Conservation (phyloP, 2,329 filamentous ascomycete species). For the Myotisia sp. region DNA sequence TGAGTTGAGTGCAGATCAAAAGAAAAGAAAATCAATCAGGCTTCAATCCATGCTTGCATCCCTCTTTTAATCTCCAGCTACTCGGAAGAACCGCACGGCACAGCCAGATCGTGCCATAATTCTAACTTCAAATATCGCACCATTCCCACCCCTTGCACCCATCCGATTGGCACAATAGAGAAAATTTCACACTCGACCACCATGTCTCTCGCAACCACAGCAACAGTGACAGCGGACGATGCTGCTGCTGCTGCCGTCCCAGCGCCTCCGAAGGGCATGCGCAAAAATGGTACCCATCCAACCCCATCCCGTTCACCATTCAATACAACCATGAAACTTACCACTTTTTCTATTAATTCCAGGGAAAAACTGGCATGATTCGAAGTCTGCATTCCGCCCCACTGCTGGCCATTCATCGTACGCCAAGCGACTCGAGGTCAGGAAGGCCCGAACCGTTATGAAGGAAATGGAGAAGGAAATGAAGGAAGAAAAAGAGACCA, state of each 20-base stretch:
- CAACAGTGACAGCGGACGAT: slow-evolving; percentile 16
- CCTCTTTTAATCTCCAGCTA: too few species aligned
- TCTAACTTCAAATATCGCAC: too few species aligned
- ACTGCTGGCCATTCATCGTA: slow-evolving; percentile 63
- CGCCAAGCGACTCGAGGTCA: slow-evolving; percentile 57
- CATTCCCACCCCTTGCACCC: too few species aligned
- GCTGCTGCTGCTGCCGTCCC: neutral
- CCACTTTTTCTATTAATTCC: slow-evolving; percentile 8
- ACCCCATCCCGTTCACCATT: neutral
- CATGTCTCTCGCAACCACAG: neutral
- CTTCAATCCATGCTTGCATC: too few species aligned
- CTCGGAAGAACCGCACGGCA: too few species aligned
- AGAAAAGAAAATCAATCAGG: too few species aligned
- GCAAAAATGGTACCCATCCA: slow-evolving; percentile 59
- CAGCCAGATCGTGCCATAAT: too few species aligned
- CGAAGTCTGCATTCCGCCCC: slow-evolving; percentile 74
- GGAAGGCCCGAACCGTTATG: slow-evolving; percentile 55
- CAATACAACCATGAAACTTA: too few species aligned
- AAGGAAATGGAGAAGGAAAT: slow-evolving; percentile 92
- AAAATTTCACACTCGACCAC: too few species aligned
- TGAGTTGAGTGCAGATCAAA: too few species aligned
- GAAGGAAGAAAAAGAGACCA: slow-evolving; percentile 89
- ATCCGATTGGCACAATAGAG: too few species aligned
- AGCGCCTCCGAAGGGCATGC: slow-evolving; percentile 46
- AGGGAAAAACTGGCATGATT: slow-evolving; percentile 92